Conservation (phyloP, 2,329 filamentous ascomycete species). For the Ophiostoma tasmaniense region DNA sequence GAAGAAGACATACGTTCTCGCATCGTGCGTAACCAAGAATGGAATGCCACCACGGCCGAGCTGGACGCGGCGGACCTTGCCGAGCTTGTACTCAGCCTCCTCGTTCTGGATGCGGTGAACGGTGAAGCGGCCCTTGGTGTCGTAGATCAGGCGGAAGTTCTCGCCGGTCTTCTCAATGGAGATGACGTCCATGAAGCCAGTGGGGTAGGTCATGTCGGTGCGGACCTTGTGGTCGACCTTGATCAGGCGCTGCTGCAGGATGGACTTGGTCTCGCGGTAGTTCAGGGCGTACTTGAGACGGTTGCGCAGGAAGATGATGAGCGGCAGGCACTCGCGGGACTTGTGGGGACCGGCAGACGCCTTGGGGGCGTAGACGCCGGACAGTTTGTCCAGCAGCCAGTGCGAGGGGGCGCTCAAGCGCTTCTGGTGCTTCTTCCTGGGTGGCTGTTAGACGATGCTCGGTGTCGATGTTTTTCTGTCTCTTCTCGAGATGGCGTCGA, state of each 20-base stretch:
- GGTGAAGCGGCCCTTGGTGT: slow-evolving; percentile 99
- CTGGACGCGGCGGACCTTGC: slow-evolving; percentile 99
- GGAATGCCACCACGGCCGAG: slow-evolving; percentile 99
- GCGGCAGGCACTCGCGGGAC: slow-evolving; percentile 95
- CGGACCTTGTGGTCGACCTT: slow-evolving; percentile 99
- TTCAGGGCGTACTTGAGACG: slow-evolving; percentile 99
- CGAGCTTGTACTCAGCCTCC: slow-evolving; percentile 99
- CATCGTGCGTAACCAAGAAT: slow-evolving; percentile 99
- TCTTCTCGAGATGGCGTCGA: not conserved
- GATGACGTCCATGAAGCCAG: slow-evolving; percentile 99
- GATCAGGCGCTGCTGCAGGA: slow-evolving; percentile 99
- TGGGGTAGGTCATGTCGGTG: slow-evolving; percentile 94
- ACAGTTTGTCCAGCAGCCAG: slow-evolving; percentile 99
- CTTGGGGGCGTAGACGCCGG: slow-evolving; percentile 71
- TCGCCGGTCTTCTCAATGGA: slow-evolving; percentile 99
- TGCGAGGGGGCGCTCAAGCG: slow-evolving; percentile 97
- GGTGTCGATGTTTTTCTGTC: not conserved
- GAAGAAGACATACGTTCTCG: slow-evolving; percentile 95
- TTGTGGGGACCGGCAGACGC: slow-evolving; percentile 90
- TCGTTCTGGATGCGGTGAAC: slow-evolving; percentile 98
- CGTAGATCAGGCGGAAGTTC: slow-evolving; percentile 99
- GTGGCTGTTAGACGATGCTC: slow-evolving; percentile 6
- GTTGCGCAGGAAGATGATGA: slow-evolving; percentile 96
- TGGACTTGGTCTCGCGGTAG: slow-evolving; percentile 92
- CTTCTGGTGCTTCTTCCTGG: slow-evolving; percentile 99